A percentile compares a stretch with the other conserved stretches of the same genome.
Conservation (phyloP, 2,329 filamentous ascomycete genomes). For the Penicillium griseofulvum region DNA sequence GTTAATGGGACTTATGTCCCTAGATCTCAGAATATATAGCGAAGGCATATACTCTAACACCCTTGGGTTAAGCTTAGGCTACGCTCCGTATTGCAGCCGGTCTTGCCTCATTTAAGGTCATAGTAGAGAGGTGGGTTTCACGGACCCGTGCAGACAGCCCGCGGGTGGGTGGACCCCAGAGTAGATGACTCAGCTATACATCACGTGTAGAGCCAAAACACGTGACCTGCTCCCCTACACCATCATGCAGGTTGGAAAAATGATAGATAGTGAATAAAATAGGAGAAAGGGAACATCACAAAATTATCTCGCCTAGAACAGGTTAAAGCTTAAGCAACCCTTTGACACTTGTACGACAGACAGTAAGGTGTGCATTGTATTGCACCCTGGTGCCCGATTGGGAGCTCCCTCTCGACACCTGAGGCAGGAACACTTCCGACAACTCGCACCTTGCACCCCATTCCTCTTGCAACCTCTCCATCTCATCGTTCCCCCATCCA, state of each 20-base stretch:
- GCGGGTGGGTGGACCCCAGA: neutral
- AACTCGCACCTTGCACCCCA: slow-evolving; percentile 23
- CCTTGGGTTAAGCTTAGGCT: neutral
- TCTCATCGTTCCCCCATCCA: slow-evolving; percentile 19
- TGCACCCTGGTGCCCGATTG: slow-evolving; percentile 6
- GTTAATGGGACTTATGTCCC: neutral
- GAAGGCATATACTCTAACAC: neutral
- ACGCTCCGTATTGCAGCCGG: neutral
- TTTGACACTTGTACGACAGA: neutral
- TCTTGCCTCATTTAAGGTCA: neutral
- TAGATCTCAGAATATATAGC: neutral
- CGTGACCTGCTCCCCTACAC: neutral
- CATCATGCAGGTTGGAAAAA: neutral
- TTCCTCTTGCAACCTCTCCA: slow-evolving; percentile 22
- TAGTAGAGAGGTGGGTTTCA: neutral
- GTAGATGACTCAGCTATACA: neutral
- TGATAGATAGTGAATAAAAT: neutral
- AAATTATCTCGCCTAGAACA: neutral
- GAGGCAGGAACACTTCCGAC: slow-evolving; percentile 23
- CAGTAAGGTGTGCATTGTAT: neutral
- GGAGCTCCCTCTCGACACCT: slow-evolving; percentile 22
- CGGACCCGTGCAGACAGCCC: neutral
- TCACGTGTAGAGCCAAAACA: neutral
- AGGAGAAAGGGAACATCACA: neutral
- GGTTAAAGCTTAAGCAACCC: neutral